Base-by-base conservation (phyloP, 768 basidiomycete genomes). In the Suillus weaverae region DNA sequence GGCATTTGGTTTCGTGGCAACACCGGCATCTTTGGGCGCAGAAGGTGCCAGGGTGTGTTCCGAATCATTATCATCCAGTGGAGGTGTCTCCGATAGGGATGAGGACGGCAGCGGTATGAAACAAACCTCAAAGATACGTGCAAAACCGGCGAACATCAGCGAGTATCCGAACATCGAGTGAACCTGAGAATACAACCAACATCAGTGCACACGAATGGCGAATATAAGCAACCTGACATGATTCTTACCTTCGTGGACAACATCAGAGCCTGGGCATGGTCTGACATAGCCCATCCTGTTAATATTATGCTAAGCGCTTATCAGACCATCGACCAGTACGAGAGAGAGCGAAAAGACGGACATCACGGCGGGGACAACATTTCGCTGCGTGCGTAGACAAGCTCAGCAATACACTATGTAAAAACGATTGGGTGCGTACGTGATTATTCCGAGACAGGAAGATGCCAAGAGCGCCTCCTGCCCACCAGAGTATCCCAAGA, bases 281-380 rank as follows among this genome's bases (percentile, higher is more conserved):
- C 88, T 0, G 91, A 91, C 92, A 97, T 96, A 0, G 90, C 95
- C 89, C 92, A 97, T 7, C 96, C 96, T 0, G 96, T 97, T 64
- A 97, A 80, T 64, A 94, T 88, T 68, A 96, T 89, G 56, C 91
- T 94, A 65, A 22, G 57, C 46, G 61, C 7, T 26, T 38, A 26
- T 65, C n/a, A 20, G 26, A 8, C 2, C 4, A 36, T 22, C 26
- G 22, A 61, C 26, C 9, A 20, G 11, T 33, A 35, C n/a, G 20
- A 33, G 5, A 60, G 36, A 35, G 53, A 55, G 63, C 20, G 26
- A 53, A 16, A 32, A 30, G 2, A 76, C 86, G 70, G 64, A 95
- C 92, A 95, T 92, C 36, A 95, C 62, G 13, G 85, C 85, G 5
- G 95, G 95, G 4, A 96, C 81, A n/a, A 96, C 82, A 64, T 86